Conservation (phyloP, 225 moss, liverwort and hornwort genomes). For the Ulota crispa region DNA sequence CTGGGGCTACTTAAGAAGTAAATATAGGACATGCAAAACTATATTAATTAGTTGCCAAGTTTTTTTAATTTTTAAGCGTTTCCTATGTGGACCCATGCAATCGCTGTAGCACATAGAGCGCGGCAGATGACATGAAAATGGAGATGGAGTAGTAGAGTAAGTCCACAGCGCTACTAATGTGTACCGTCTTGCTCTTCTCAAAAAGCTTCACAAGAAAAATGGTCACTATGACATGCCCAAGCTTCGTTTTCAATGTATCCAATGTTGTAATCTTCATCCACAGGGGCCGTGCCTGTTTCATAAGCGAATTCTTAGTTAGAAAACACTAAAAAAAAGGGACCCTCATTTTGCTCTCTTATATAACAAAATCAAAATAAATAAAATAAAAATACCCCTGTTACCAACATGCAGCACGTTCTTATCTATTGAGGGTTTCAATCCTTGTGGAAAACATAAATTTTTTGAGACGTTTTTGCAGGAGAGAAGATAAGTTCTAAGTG, state of each 20-base stretch:
- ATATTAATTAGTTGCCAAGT: no score
- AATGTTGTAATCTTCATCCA: constrained; percentile 58
- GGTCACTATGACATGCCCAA: constrained; percentile 62
- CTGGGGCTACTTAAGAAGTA: not conserved
- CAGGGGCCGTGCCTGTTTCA: constrained; percentile 39
- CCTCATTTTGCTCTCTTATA: no score
- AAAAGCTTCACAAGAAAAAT: constrained; percentile 61
- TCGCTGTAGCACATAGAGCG: constrained; percentile 43
- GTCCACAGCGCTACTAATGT: constrained; percentile 35
- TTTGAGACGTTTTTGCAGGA: no score
- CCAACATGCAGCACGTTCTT: not conserved
- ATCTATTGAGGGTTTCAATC: no score
- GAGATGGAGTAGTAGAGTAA: constrained; percentile 48
- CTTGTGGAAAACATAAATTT: no score
- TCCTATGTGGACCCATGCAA: constrained; percentile 8
- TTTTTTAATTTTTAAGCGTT: no score
- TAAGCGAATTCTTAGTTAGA: no score
- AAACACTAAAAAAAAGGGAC: not conserved
- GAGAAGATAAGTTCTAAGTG: no score
- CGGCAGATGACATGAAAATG: constrained; percentile 49
- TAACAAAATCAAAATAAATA: no score
- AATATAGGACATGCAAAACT: no score
- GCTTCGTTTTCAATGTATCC: constrained; percentile 57
- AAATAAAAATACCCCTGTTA: not conserved
- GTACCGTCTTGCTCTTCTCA: constrained; percentile 60